Percentiles rank a stretch among this genome's conserved stretches.
These are phyloP conservation scores for button mushroom (Agaricus bisporus) DNA, from an alignment of 768 basidiomycete genomes.

Conservation along the genomic window DNA sequence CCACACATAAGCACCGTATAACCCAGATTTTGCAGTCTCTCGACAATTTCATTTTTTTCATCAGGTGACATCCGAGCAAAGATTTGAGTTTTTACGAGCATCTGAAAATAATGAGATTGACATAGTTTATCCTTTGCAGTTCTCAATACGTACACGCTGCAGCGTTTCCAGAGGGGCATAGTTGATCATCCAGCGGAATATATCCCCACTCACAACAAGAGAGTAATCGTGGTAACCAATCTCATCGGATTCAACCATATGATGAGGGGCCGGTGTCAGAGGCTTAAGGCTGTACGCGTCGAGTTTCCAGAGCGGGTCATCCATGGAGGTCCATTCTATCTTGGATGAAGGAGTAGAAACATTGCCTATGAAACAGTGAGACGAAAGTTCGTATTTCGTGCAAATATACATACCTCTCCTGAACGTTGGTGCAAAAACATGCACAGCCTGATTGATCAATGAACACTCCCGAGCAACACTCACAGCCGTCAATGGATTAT, in stretches of 20 bases:
- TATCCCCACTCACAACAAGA: constrained; percentile 88
- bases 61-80: constrained; percentile 99
- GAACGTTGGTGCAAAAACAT: constrained; percentile 85
- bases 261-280: constrained; percentile 59
- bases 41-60: constrained; percentile 98
- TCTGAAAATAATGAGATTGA: constrained; percentile 41
- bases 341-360: constrained; percentile 46
- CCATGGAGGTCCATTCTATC: constrained; percentile 89
- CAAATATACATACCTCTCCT: constrained; percentile 50
- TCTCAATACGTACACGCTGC: constrained; percentile 61
- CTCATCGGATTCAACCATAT: constrained; percentile 65
- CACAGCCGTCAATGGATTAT: constrained; percentile 94
- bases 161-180: constrained; percentile 90
- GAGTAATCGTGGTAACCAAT: constrained; percentile 83
- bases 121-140: neutral
- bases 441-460: constrained; percentile 80
- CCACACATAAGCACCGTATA: constrained; percentile 99
- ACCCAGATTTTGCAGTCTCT: constrained; percentile 86
- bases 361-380: constrained; percentile 38
- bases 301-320: constrained; percentile 78
- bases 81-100: constrained; percentile 95
- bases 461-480: constrained; percentile 94
- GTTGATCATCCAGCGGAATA: constrained; percentile 98
- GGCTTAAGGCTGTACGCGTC: constrained; percentile 89
- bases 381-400: neutral